Evolutionary conservation across 179 eudicot species (phyloP).

Genomic region (Silene vulgaris): DNA sequence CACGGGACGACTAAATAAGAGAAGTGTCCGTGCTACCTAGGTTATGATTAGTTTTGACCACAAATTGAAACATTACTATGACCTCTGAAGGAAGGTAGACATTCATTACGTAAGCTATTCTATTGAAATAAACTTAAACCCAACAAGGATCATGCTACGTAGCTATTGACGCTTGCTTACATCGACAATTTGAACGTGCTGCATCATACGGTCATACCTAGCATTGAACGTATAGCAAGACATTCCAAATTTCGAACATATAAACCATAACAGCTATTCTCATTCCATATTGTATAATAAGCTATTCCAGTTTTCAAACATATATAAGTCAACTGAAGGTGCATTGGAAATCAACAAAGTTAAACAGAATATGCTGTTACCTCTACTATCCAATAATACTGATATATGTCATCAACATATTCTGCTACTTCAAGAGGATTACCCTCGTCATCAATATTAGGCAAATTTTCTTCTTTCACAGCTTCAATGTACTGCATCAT

Average conservation of each 20-base stretch:
- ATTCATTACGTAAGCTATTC: not conserved
- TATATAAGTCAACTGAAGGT: not conserved
- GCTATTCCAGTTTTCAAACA: not conserved
- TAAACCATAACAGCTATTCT: not conserved
- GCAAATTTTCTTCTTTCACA: slow-evolving; percentile 42
- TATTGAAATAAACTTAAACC: not conserved
- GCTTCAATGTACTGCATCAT: slow-evolving; percentile 30
- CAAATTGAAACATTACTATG: not conserved
- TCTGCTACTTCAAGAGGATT: slow-evolving; percentile 94
- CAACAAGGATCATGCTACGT: not conserved
- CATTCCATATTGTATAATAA: not conserved
- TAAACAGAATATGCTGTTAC: slow-evolving; percentile 27
- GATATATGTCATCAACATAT: slow-evolving; percentile 90
- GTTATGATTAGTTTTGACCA: not conserved
- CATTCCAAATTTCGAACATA: not conserved
- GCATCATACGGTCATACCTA: slow-evolving; percentile 1
- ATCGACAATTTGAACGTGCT: not conserved
- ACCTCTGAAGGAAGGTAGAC: slow-evolving; percentile 3
- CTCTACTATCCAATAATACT: slow-evolving; percentile 87
- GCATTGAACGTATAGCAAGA: not conserved
- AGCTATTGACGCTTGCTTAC: not conserved
- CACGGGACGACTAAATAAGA: too few species aligned
- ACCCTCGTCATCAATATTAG: slow-evolving; percentile 57
- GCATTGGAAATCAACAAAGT: not conserved
- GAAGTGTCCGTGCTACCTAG: too few species aligned